A percentile compares a stretch with the other conserved stretches of the same genome.
Evolutionary conservation across 306 rosid species (phyloP).

Genomic region (Gleditsia sinensis): DNA sequence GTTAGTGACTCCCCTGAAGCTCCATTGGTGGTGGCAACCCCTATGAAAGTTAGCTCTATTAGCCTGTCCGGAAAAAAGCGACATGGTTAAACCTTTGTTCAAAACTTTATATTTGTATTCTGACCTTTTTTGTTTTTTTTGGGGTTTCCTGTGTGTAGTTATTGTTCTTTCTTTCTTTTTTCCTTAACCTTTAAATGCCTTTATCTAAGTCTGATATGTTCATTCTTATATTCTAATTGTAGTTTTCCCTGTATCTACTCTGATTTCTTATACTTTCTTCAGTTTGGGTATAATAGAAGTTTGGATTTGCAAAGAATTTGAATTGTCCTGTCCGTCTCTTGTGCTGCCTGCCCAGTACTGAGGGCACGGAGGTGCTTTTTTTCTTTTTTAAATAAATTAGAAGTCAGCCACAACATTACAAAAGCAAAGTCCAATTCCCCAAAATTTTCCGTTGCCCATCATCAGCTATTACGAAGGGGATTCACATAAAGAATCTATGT

Average conservation of each 20-base stretch:
- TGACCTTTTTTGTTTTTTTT: not conserved
- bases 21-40: constrained; percentile 91
- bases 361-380: not conserved
- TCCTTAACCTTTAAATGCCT: constrained; percentile 1
- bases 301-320: constrained; percentile 22
- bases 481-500: too few relatives aligned
- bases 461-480: too few relatives aligned
- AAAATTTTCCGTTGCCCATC: too few relatives aligned
- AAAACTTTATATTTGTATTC: not conserved
- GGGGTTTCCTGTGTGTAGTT: constrained; percentile 22
- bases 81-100: constrained; percentile 30
- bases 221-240: constrained; percentile 31
- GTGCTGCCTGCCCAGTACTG: not conserved
- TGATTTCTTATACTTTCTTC: constrained; percentile 22
- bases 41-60: constrained; percentile 92
- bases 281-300: constrained; percentile 25
- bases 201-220: constrained; percentile 20
- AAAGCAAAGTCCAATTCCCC: too few relatives aligned
- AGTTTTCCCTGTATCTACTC: constrained; percentile 31
- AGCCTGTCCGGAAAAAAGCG: constrained; percentile 79
- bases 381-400: too few relatives aligned
- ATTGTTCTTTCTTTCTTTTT: not conserved
- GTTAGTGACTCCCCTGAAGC: constrained; percentile 86
- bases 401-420: too few relatives aligned
- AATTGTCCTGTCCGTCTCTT: not conserved